Evolutionary conservation across 2,329 filamentous ascomycete species (phyloP), one percentile per base, ranked within the genome.

Genomic region (Alternaria longipes): DNA sequence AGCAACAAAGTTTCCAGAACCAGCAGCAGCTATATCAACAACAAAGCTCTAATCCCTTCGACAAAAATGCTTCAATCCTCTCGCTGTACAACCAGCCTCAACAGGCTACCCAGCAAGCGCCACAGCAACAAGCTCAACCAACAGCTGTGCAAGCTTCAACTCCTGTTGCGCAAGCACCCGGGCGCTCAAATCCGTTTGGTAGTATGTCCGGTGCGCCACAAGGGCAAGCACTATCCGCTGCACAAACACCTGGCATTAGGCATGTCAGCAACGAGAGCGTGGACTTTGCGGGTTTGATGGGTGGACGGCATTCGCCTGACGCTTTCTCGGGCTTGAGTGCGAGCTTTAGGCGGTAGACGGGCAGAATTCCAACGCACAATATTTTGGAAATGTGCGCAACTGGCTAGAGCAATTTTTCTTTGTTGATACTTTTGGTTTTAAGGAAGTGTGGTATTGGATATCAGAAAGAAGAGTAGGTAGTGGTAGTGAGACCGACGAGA

Each of bases 291-390:
- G 84, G 88, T 66, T 86, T 90, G 41, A 83, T 87, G 76, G 85
- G 70, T 69, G 91, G 91, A 9, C 83, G 91, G 42, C 91, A 93
- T 73, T 93, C 90, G 69, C 91, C 91, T 4, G 91, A 94, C 78
- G 91, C 91, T 14, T 94, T 93, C 83, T 88, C 91, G 3, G 91
- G 89, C 52, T 81, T 94, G 65, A 92, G 90, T 71, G 87, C 90
- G 46, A 78, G 80, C 59, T 83, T 75, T 57, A 65, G 76, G 59
- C 66, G 75, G 46, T 78, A 69, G 45, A 26, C 6, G 14, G 14
- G 42, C 20, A 18, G 28, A 28, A 11, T 4, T 6, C 12, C 12
- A 36, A 14, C 3, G 22, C 11, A n/a, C 2, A 32, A 22, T 5
- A 26, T 24, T 4, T 34, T 22, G 14, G 12, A 30, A 20, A 14